Percentiles rank a stretch among this genome's conserved stretches.
phyloP scores from a whole-genome alignment of 306 rosid species.

The Purshia tridentata region DNA sequence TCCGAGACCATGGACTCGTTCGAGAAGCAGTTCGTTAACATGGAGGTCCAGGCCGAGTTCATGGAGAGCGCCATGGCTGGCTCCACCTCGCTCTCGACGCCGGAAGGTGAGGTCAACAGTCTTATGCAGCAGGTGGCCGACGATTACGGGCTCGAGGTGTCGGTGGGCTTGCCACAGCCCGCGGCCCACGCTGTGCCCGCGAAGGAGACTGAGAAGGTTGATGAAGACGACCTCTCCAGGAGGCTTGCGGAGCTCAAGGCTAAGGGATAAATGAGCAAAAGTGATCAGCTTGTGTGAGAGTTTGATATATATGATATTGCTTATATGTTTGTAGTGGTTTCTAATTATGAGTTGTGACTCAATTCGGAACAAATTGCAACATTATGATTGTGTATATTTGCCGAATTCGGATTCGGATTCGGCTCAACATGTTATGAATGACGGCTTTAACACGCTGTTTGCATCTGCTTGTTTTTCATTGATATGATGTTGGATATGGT shows the following conservation, averaged over 20 bases:
- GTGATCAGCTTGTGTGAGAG: not conserved
- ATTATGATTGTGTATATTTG: conserved; percentile 41
- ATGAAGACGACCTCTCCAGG: conserved; percentile 82
- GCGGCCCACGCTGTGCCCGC: conserved; percentile 82
- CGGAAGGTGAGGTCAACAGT: conserved; percentile 91
- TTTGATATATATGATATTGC: conserved; percentile 13
- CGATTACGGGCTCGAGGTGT: conserved; percentile 91
- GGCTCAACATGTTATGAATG: not conserved
- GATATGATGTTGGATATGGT: not conserved
- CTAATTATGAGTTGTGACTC: not conserved
- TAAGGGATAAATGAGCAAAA: conserved; percentile 50
- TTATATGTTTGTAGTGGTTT: conserved; percentile 9
- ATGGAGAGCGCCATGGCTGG: conserved; percentile 98
- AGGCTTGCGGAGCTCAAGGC: conserved; percentile 98
- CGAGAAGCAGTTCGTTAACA: conserved; percentile 93
- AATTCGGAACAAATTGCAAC: not conserved
- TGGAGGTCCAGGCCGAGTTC: conserved; percentile 98
- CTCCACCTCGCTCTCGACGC: conserved; percentile 83
- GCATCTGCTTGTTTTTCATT: not conserved
- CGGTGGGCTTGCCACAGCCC: conserved; percentile 89
- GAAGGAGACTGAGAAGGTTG: conserved; percentile 81
- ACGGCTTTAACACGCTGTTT: not conserved
- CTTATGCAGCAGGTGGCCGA: conserved; percentile 98
- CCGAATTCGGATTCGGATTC: conserved; percentile 23
- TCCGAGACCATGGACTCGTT: conserved; percentile 92